Conservation (phyloP, 495 filamentous ascomycete genomes). For the Podospora comata region DNA sequence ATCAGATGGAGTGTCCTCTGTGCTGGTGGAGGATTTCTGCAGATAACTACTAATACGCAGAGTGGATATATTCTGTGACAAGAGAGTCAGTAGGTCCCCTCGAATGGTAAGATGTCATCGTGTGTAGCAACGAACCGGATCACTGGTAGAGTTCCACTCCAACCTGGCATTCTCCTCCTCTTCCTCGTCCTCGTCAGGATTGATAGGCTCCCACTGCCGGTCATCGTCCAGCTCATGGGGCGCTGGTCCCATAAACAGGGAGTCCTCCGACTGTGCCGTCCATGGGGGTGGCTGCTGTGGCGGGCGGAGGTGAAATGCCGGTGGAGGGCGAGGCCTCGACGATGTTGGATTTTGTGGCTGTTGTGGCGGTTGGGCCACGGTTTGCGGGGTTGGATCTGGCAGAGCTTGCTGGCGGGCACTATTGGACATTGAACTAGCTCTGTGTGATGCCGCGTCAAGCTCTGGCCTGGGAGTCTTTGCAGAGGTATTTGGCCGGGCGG, state of each 20-base stretch:
- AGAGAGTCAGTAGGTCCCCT: conserved; percentile 26
- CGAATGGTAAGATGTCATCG: background rate
- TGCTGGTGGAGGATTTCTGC: conserved; percentile 30
- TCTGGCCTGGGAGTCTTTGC: conserved; percentile 28
- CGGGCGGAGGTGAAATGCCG: conserved; percentile 38
- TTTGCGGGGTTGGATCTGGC: background rate
- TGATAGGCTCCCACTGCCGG: conserved; percentile 78
- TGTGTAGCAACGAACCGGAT: conserved; percentile 36
- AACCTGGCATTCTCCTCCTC: conserved; percentile 58
- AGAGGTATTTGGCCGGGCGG: conserved; percentile 30
- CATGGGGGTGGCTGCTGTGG: conserved; percentile 49
- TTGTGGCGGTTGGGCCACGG: conserved; percentile 13
- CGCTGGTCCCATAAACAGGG: conserved; percentile 64
- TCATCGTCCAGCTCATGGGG: conserved; percentile 56
- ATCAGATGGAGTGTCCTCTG: conserved; percentile 24
- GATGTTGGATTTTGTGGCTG: conserved; percentile 13
- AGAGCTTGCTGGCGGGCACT: conserved; percentile 7
- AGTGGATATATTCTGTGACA: conserved; percentile 33
- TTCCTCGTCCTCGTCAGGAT: conserved; percentile 68
- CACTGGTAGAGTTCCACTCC: conserved; percentile 73
- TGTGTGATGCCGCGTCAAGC: conserved; percentile 39
- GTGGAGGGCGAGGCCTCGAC: conserved; percentile 19
- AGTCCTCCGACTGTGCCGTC: conserved; percentile 57
- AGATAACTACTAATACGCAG: conserved; percentile 38
- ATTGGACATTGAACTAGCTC: conserved; percentile 33